Evolutionary conservation across 1,139 yeast species (phyloP), one percentile per base, ranked within the genome.

Genomic region (Lodderomyces parapsilosis): DNA sequence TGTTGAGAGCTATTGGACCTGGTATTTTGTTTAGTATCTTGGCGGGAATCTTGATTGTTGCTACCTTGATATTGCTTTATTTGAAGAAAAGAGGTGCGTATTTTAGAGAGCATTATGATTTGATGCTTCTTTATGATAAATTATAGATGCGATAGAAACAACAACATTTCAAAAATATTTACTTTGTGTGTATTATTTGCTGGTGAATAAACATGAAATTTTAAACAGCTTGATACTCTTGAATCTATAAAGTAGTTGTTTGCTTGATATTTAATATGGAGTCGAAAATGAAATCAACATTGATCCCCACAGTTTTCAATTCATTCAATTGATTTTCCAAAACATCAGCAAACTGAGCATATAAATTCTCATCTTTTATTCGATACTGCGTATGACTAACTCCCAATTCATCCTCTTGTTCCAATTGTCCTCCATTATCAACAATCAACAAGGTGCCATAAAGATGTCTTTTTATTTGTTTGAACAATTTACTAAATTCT

Each of bases 21-120:
- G 96, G 96, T 0, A 78, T 86, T 52, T 66, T 87, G 44, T 83
- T 78, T 53, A 73, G 86, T 11, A 83, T 88, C 53, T 65, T 84
- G 44, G 80, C 85, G 10, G 85, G 86, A 4, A 55, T 82, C 2
- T 67, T 83, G 10, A 51, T 74, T 2, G 60, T 78, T 1, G 62
- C 81, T 11, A 63, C 81, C 3, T 43, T 68, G 2, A 55, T 68
- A 2, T 58, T 86, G 25, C 38, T 77, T 2, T 56, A 79, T 8
- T 68, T 86, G 50, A 85, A 83, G 58, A 63, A 56, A 49, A 69
- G 68, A 46, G 93, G 95, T 25, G 73, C 74, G 11, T 60, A 73
- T 43, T 82, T 86, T 77, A 73, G 96, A 54, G 83, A 81, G 42
- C 71, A 75, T 38, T 83, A 76, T 55, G 86, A 86, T 57, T 62